A percentile compares a stretch with the other conserved stretches of the same genome.
phyloP scores from a whole-genome alignment of 2,329 filamentous ascomycete species.

The Hymenoscyphus salicellus region DNA sequence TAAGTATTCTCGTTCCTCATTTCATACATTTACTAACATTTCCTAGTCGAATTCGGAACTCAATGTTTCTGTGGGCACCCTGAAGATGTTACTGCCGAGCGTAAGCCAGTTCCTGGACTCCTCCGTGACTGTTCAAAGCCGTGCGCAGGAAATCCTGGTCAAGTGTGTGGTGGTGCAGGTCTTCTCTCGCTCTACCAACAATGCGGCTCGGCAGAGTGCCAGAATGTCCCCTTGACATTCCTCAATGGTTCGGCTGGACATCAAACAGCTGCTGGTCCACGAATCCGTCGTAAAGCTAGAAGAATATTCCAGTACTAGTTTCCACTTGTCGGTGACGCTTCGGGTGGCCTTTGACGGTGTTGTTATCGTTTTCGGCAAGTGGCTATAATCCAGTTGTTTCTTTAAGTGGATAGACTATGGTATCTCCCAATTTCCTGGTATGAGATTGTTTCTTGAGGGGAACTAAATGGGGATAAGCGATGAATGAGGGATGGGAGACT shows the following conservation, averaged over 20 bases:
- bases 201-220: constrained; percentile 4
- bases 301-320: not conserved
- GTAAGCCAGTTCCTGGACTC: constrained; percentile 19
- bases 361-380: not conserved
- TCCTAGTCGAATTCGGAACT: constrained; percentile 34
- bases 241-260: constrained; percentile 13
- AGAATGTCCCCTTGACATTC: constrained; percentile 9
- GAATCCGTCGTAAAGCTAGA: not conserved
- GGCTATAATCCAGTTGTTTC: no score
- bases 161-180: constrained; percentile 32
- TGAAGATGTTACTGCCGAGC: constrained; percentile 16
- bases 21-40: constrained; percentile 5
- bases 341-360: not conserved
- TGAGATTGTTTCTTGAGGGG: not conserved
- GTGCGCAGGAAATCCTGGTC: constrained; percentile 24
- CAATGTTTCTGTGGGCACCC: constrained; percentile 31
- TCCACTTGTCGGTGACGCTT: not conserved
- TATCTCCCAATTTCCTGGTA: not conserved
- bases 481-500: not conserved
- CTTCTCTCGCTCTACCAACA: constrained; percentile 18
- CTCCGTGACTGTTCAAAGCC: constrained; percentile 36
- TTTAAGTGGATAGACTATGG: not conserved
- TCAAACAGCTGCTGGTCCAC: not conserved
- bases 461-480: not conserved
- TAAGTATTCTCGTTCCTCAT: not conserved